Evolutionary conservation across 2,329 filamentous ascomycete species (phyloP).

Genomic region (Xylaria sp.): DNA sequence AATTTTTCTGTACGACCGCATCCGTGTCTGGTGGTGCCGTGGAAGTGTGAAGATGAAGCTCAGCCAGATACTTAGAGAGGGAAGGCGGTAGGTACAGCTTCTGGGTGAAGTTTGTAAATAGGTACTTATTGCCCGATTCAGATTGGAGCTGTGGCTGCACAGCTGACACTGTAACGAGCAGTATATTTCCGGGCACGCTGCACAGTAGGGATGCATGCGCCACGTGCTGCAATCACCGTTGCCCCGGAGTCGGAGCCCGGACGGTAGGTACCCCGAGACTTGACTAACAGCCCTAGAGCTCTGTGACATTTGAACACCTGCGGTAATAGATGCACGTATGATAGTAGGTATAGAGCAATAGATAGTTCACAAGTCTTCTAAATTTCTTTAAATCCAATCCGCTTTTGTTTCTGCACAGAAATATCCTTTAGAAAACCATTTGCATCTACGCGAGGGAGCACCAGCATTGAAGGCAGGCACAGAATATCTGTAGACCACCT

Average conservation of each 20-base stretch:
- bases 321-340: too few species aligned
- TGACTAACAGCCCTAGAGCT: too few species aligned
- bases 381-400: too few species aligned
- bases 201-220: constrained; percentile 7
- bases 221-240: not conserved
- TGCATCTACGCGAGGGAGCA: not conserved
- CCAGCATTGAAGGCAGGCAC: not conserved
- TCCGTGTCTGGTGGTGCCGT: not conserved
- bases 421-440: not conserved
- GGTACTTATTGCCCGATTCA: not conserved
- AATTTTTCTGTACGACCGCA: not conserved
- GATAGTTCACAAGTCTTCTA: too few species aligned
- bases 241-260: too few species aligned
- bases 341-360: too few species aligned
- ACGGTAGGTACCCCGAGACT: too few species aligned
- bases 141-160: not conserved
- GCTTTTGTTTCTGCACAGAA: not conserved
- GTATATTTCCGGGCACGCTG: not conserved
- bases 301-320: too few species aligned
- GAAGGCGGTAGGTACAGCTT: constrained; percentile 1
- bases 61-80: not conserved
- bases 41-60: not conserved
- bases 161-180: constrained; percentile 7
- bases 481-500: not conserved
- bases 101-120: not conserved